These are phyloP conservation scores for Yamadazyma trypodendri DNA, from an alignment of 1,139 yeast species.

Conservation along the genomic window DNA sequence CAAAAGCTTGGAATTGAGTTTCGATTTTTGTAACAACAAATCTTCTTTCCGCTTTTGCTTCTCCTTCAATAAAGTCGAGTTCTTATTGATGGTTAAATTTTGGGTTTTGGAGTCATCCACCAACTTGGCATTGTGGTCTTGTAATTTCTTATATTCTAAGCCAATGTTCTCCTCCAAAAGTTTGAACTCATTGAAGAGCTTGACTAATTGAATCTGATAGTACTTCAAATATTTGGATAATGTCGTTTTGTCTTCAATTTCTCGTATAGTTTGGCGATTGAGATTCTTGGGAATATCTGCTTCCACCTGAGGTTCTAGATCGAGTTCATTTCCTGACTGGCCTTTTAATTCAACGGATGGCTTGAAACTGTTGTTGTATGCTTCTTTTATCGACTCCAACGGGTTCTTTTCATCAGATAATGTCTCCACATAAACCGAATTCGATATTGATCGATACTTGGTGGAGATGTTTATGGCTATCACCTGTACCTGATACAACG, in stretches of 20 bases:
- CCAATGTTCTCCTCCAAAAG: conserved; percentile 19
- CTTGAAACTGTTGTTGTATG: conserved; percentile 3
- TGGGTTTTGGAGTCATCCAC: conserved; percentile 35
- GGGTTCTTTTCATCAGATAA: conserved; percentile 2
- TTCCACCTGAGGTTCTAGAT: too few relatives aligned
- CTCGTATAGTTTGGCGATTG: conserved; percentile 3
- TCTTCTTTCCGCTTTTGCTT: conserved; percentile 24
- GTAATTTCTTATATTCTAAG: conserved; percentile 24
- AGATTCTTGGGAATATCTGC: conserved; percentile 5
- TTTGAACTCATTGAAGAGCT: conserved; percentile 22
- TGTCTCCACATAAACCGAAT: conserved; percentile 26
- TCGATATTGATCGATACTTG: conserved; percentile 37
- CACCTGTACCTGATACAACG: conserved; percentile 37
- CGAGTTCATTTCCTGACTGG: background rate
- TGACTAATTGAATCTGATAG: conserved; percentile 9
- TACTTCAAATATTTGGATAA: conserved; percentile 7
- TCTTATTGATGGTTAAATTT: conserved; percentile 5
- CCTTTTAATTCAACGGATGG: too few relatives aligned
- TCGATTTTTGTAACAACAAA: conserved; percentile 28
- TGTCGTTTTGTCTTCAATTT: conserved; percentile 5
- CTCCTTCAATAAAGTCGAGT: conserved; percentile 13
- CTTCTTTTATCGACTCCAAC: conserved; percentile 5
- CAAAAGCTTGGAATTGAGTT: conserved; percentile 28
- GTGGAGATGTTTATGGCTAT: conserved; percentile 39
- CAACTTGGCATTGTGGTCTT: conserved; percentile 30